phyloP scores from a whole-genome alignment of 768 basidiomycete species.

The Podaxis carcinomalis region DNA sequence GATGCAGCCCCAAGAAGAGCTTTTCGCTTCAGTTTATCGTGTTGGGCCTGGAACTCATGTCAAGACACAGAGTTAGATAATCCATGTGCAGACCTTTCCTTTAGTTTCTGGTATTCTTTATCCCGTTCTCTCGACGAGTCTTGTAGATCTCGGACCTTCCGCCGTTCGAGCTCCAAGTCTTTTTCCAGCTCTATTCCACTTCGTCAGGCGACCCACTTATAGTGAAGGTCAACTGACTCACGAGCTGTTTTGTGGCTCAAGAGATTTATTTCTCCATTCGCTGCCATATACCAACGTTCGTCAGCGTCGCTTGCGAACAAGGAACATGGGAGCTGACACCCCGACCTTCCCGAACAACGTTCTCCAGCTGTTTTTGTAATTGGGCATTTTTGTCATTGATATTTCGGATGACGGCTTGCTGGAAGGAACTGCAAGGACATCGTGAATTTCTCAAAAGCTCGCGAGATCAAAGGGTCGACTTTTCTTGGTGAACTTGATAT shows the following conservation, averaged over 20 bases:
- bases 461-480: conserved; percentile 32
- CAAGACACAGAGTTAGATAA: not conserved
- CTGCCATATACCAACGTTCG: conserved; percentile 28
- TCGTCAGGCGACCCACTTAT: not conserved
- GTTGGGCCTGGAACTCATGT: conserved; percentile 46
- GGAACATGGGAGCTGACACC: not conserved
- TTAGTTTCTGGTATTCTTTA: conserved; percentile 85
- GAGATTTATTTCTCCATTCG: conserved; percentile 72
- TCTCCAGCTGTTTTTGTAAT: conserved; percentile 81
- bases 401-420: conserved; percentile 78
- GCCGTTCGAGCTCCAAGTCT: conserved; percentile 75
- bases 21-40: conserved; percentile 81
- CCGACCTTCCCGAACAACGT: conserved; percentile 78
- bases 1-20: conserved; percentile 49
- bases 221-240: conserved; percentile 21
- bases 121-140: conserved; percentile 73
- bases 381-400: conserved; percentile 81
- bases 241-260: conserved; percentile 67
- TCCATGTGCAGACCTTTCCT: conserved; percentile 35
- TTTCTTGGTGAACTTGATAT: conserved; percentile 86
- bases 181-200: conserved; percentile 60
- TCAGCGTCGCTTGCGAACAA: not conserved
- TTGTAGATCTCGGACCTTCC: conserved; percentile 70
- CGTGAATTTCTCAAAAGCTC: not conserved
- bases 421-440: conserved; percentile 55